Evolutionary conservation across 768 basidiomycete genomes (phyloP).

Genomic region (Galerina marginata): DNA sequence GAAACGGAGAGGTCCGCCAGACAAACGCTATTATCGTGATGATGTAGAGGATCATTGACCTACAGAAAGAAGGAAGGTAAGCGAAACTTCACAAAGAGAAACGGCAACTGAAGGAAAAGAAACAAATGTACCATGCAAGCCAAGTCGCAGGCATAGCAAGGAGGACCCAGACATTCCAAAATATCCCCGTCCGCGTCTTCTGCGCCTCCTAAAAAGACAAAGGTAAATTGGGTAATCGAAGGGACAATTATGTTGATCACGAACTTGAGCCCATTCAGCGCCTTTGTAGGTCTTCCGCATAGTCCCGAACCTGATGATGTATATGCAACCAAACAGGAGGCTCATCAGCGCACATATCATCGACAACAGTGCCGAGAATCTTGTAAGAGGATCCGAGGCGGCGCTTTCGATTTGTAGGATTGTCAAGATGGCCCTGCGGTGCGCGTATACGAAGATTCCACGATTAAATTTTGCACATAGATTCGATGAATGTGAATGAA

Average conservation of each 20-base stretch:
- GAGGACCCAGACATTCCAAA: constrained; percentile 74
- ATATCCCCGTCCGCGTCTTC: constrained; percentile 29
- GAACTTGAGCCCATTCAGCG: constrained; percentile 65
- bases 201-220: constrained; percentile 53
- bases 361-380: constrained; percentile 62
- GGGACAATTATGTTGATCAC: neutral
- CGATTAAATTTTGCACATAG: too few species aligned
- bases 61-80: constrained; percentile 16
- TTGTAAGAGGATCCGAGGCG: constrained; percentile 55
- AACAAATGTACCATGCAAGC: constrained; percentile 56
- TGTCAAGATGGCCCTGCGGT: constrained; percentile 37
- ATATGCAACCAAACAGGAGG: constrained; percentile 66
- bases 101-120: neutral
- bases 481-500: neutral
- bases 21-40: constrained; percentile 63
- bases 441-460: too few species aligned
- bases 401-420: constrained; percentile 44
- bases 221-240: neutral
- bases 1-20: constrained; percentile 48
- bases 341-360: constrained; percentile 66
- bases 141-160: constrained; percentile 68
- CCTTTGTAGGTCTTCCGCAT: constrained; percentile 72
- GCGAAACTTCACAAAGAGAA: neutral
- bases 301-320: constrained; percentile 64
- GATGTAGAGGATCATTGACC: constrained; percentile 65